Evolutionary conservation across 371 early-diverging fungal genomes (phyloP), one percentile per base, ranked within the genome.

Genomic region (Actinomucor elegans): DNA sequence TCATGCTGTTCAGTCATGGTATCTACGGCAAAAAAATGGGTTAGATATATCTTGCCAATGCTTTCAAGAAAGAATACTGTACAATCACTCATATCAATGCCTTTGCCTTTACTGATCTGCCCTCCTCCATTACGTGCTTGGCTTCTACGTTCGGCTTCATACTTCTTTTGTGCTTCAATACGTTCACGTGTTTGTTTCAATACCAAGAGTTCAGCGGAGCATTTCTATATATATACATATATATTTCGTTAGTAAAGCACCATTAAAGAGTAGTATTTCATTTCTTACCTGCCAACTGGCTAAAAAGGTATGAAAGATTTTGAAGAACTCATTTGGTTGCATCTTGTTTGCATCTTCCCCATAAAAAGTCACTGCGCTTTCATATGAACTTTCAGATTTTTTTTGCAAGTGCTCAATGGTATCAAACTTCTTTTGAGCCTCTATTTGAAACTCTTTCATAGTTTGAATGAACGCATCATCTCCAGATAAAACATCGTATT

Each of bases 301-400:
- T 12, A 40, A 40, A 51, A 92, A 92, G 1, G 80, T 84, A 56
- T 84, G 82, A 69, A 90, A 90, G n/a, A 91, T 81, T 3, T 81
- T 84, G 75, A 92, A 91, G 71, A 91, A 94, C 56, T 93, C 94
- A 48, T 93, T 94, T 0, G 90, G 89, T 41, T 86, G 84, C 60
- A 84, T 87, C 11, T 70, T 69, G 20, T 62, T 61, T 21, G 88
- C 69, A 54, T 93, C 87, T 65, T 96, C 96, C 24, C 94, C 94
- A 50, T 80, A 92, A 40, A 84, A 84, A 0, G 54, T 24, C 47
- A 75, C 70, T 14, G 57, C 64, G 1, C 27, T 43, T 10, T 53
- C 20, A 27, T 18, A 57, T 0, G 18, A 34, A 11, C 67, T 65
- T 29, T 86, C 83, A 73, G 81, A 71, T 15, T 75, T 66, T 20